These are phyloP conservation scores for Trametes maxima DNA, from an alignment of 768 basidiomycete species.

Conservation along the genomic window DNA sequence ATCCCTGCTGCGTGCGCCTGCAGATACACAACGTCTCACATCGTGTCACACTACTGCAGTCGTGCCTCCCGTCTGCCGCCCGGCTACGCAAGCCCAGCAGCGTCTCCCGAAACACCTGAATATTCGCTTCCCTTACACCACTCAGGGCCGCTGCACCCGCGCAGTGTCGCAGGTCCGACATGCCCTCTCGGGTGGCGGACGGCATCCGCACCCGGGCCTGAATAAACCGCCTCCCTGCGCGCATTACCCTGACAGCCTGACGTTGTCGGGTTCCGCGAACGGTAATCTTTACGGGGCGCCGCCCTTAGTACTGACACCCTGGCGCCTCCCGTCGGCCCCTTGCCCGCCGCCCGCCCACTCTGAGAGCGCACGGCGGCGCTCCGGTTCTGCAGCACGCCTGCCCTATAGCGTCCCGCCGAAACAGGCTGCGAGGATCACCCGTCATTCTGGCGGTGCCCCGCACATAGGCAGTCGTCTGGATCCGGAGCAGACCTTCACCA, in stretches of 20 bases:
- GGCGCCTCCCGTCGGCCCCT: conserved; percentile 10
- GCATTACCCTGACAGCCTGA: conserved; percentile 2
- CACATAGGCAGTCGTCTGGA: not conserved
- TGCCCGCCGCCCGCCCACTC: not conserved
- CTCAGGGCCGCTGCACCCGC: not conserved
- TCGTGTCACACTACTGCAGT: not conserved
- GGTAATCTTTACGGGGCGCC: not conserved
- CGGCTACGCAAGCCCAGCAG: no score
- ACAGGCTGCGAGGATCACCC: conserved; percentile 4
- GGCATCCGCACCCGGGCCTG: conserved; percentile 1
- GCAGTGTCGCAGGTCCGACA: not conserved
- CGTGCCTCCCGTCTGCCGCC: no score
- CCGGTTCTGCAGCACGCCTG: not conserved
- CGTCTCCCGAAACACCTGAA: no score
- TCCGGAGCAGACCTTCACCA: not conserved
- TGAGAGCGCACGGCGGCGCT: not conserved
- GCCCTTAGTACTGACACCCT: not conserved
- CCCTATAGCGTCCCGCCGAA: not conserved
- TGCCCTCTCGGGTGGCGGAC: not conserved
- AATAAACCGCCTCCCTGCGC: conserved; percentile 1
- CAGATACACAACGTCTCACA: not conserved
- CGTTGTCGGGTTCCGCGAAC: conserved; percentile 11
- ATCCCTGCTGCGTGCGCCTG: no score
- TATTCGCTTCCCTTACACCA: not conserved
- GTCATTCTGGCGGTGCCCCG: not conserved